Base-by-base conservation (phyloP, 2,329 filamentous ascomycete genomes). In the Alternaria panax region DNA sequence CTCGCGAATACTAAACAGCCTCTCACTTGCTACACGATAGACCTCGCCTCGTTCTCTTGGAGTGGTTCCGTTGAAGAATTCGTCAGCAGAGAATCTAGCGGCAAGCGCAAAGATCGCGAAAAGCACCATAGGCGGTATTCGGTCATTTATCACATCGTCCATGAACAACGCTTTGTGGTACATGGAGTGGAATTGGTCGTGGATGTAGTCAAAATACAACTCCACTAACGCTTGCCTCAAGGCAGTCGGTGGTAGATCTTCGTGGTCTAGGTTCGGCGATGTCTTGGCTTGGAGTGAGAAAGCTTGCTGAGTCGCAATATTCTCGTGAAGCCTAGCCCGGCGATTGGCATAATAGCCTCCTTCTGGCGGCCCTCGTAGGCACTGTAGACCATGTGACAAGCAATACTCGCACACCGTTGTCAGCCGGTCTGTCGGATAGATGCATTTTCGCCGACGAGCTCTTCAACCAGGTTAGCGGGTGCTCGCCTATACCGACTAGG, bases 151-250 rank as follows among this genome's bases (percentile, higher is more conserved):
- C 7, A 69, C 65, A 45, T 68, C 62, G 30, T 65, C 61, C 45
- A 65, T 62, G 45, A 70, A 70, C 1, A 66, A 69, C 5, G 28
- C 56, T 18, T 64, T 64, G 9, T 70, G 68, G 12, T 69, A 70
- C 57, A 70, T 66, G 6, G 65, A 70, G 41, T 70, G 68, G 7
- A 68, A 70, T 16, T 70, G 68, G 28, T 70, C 68, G 45, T 70
- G 68, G 0, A 70, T 70, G 59, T 69, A 69, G 51, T 70, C 66
- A 51, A 70, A 70, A 46, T 70, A 70, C 51, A 70, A 52, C 20
- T 50, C 57, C 14, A 67, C 62, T 24, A 70, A 42, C 30, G 67
- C 66, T 16, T 43, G 59, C 48, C 68, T 62, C 36, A 69, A 36
- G 5, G 59, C 52, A 52, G 65, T 59, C 20, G 61, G 58, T 14